Evolutionary conservation across 2,329 filamentous ascomycete genomes (phyloP), one percentile per base, ranked within the genome.

Genomic region (Neopestalotiopsis clavispora): DNA sequence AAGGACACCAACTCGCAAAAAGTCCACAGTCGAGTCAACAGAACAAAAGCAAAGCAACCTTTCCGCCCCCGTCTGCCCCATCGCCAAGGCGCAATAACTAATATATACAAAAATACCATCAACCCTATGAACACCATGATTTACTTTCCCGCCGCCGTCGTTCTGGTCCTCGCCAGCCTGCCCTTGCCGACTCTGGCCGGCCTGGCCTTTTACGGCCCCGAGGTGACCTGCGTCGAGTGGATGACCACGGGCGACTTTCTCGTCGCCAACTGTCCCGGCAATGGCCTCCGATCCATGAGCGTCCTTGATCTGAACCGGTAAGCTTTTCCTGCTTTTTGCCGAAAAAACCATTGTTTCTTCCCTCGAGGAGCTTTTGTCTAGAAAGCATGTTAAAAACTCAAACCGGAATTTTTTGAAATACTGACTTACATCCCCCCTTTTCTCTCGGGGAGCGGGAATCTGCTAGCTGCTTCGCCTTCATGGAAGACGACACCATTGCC

Each of bases 261-360:
- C 12, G 45, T 64, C 61, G 61, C 38, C 61, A 49, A 49, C 38
- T 64, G 61, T 52, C 61, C 61, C 7, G 61, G 38, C n/a, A 17
- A 14, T 5, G n/a, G 10, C 10, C 17, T n/a, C 40, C 49, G 17
- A 30, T 9, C 38, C n/a, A 49, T 49, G 61, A 28, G 38, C 4
- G 61, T 52, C 0, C 13, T 64, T 10, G 61, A 64, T 20, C 40
- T 64, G 38, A 64, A 64, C 40, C 42, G 10, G 61, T 64, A 13
- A 49, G 61, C 45, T 28, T 45, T 10, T 14, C 2, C 17, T 28
- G 23, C 3, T 28, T 28, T 23, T 28, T 28, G 23, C 23, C 23
- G 23, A 28, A 28, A 28, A 28, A 28, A 28, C 3, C 23, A 28
- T 28, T 28, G 23, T 28, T 28, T 28, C 23, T 28, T 28, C 23